These are phyloP conservation scores for Venturiaceae sp. DNA, from an alignment of 2,329 filamentous ascomycete species.

Conservation along the genomic window DNA sequence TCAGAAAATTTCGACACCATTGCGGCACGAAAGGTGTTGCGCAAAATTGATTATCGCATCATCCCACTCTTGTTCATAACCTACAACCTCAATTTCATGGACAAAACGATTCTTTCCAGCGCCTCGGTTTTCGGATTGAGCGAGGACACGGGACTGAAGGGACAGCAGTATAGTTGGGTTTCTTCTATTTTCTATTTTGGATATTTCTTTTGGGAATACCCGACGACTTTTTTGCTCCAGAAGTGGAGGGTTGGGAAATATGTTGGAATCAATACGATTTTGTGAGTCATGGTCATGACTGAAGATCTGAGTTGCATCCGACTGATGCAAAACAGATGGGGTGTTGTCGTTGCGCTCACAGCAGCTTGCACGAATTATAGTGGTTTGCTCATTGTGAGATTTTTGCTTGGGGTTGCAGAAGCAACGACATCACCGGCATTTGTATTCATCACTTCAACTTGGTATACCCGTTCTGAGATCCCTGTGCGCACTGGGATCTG, in stretches of 20 bases:
- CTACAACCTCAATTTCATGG: constrained; percentile 15
- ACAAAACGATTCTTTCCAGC: constrained; percentile 13
- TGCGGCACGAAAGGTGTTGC: background rate
- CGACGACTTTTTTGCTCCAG: background rate
- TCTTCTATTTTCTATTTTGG: constrained; percentile 67
- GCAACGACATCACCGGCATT: constrained; percentile 60
- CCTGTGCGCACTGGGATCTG: constrained; percentile 33
- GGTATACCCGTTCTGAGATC: constrained; percentile 42
- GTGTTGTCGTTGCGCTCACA: constrained; percentile 48
- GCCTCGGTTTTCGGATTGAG: constrained; percentile 16
- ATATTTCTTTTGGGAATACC: constrained; percentile 34
- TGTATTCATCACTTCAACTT: constrained; percentile 54
- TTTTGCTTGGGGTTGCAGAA: constrained; percentile 61
- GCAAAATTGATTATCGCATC: background rate
- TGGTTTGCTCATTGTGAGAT: constrained; percentile 50
- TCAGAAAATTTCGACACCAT: background rate
- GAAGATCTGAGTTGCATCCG: constrained; percentile 23
- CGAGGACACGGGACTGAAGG: constrained; percentile 1
- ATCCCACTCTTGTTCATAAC: constrained; percentile 13
- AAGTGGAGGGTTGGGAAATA: constrained; percentile 3
- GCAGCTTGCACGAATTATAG: constrained; percentile 52
- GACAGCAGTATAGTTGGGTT: constrained; percentile 55
- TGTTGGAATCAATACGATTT: constrained; percentile 9
- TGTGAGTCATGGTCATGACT: constrained; percentile 6
- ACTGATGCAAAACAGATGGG: constrained; percentile 42